A percentile compares a stretch with the other conserved stretches of the same genome.
Conservation (phyloP, 2,329 filamentous ascomycete species). For the Xylariomycetidae sp. region DNA sequence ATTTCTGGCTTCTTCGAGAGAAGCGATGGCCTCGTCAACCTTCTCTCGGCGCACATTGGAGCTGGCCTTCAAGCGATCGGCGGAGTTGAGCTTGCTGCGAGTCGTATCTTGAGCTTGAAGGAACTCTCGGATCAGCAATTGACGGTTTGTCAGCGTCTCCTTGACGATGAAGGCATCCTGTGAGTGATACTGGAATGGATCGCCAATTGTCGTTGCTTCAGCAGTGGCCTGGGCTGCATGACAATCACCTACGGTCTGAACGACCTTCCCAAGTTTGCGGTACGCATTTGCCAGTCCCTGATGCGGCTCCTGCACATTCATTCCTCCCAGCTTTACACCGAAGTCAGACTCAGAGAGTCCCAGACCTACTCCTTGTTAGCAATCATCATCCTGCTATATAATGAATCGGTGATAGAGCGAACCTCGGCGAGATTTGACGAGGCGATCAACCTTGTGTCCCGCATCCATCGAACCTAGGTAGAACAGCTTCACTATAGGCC, state of each 20-base stretch:
- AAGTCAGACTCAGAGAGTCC: slow-evolving; percentile 91
- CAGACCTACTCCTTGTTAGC: slow-evolving; percentile 57
- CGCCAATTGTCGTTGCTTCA: slow-evolving; percentile 89
- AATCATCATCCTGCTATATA: slow-evolving; percentile 9
- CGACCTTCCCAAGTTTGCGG: slow-evolving; percentile 87
- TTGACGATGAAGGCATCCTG: slow-evolving; percentile 97
- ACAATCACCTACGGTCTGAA: slow-evolving; percentile 91
- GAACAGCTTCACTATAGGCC: slow-evolving; percentile 90
- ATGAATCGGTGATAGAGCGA: slow-evolving; percentile 26
- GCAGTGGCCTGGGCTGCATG: slow-evolving; percentile 95
- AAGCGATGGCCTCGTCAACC: slow-evolving; percentile 92
- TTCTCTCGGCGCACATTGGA: slow-evolving; percentile 89
- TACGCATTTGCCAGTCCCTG: slow-evolving; percentile 84
- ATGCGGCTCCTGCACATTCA: slow-evolving; percentile 89
- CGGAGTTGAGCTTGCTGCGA: slow-evolving; percentile 75
- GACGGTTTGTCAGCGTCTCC: slow-evolving; percentile 94
- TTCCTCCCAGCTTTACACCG: slow-evolving; percentile 79
- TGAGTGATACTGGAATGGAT: slow-evolving; percentile 91
- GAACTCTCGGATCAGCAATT: slow-evolving; percentile 91
- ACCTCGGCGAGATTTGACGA: slow-evolving; percentile 92
- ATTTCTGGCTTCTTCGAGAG: slow-evolving; percentile 80
- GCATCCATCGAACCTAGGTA: slow-evolving; percentile 94
- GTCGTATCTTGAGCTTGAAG: slow-evolving; percentile 85
- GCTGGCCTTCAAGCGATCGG: slow-evolving; percentile 82
- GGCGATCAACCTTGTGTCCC: slow-evolving; percentile 92